Conservation (phyloP, 306 rosid species). For the Cicer judaicum region DNA sequence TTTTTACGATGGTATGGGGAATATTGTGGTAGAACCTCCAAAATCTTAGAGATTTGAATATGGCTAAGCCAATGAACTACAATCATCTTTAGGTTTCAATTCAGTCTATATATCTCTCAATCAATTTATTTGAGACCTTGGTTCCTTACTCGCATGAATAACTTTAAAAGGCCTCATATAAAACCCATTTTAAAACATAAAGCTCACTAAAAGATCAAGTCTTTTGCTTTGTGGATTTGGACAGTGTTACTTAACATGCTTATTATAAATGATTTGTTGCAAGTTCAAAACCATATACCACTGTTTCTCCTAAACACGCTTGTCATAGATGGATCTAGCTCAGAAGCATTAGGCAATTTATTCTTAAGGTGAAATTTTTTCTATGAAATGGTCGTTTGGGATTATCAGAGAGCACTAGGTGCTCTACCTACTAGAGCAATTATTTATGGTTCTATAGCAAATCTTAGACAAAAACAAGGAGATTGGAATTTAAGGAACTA, state of each 20-base stretch:
- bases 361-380: not conserved
- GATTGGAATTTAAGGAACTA: not conserved
- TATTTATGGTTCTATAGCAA: not conserved
- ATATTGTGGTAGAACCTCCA: not conserved
- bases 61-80: not conserved
- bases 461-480: not conserved
- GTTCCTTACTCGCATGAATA: not conserved
- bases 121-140: not conserved
- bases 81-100: not conserved
- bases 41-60: not conserved
- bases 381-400: not conserved
- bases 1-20: not conserved
- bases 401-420: not conserved
- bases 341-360: not conserved
- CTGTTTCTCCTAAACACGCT: not conserved
- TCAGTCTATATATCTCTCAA: not conserved
- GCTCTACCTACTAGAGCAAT: not conserved
- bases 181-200: not conserved
- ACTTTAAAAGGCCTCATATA: not conserved
- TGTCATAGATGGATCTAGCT: not conserved
- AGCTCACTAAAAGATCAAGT: constrained; percentile 5
- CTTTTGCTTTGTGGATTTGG: constrained; percentile 1
- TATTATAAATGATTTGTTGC: not conserved
- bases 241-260: not conserved
- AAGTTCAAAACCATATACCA: constrained; percentile 8